These are phyloP conservation scores for Phytophthora foliorum DNA, from an alignment of 352 stramenopile species.

Conservation along the genomic window DNA sequence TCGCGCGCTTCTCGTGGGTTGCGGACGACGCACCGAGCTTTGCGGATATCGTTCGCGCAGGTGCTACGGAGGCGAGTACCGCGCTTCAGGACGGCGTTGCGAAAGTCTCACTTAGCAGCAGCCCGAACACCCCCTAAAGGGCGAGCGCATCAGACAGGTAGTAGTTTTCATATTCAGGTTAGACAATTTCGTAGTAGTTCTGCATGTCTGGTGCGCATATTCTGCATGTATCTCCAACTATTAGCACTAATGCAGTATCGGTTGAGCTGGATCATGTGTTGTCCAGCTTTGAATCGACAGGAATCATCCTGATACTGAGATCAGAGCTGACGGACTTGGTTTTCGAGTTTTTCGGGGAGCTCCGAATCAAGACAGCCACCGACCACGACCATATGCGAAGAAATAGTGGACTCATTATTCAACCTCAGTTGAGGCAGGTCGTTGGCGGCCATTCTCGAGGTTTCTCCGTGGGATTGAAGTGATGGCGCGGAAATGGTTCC, in stretches of 20 bases:
- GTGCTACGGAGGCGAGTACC: conserved; percentile 9
- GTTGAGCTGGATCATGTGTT: conserved; percentile 8
- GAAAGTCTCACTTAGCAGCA: conserved; percentile 29
- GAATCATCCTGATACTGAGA: too few relatives aligned
- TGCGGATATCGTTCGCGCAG: conserved; percentile 56
- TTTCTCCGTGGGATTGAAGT: too few relatives aligned
- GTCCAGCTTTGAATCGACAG: too few relatives aligned
- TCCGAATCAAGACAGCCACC: too few relatives aligned
- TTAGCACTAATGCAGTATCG: conserved; percentile 9
- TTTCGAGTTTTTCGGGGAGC: too few relatives aligned
- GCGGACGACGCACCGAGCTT: conserved; percentile 68
- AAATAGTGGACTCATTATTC: too few relatives aligned
- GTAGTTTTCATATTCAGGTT: conserved; percentile 32
- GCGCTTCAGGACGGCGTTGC: conserved; percentile 24
- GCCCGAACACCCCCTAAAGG: conserved; percentile 23
- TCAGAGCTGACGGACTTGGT: too few relatives aligned
- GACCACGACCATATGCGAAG: too few relatives aligned
- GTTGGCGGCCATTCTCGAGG: too few relatives aligned
- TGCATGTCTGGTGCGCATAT: conserved; percentile 13
- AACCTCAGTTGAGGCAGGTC: too few relatives aligned
- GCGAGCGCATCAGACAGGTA: conserved; percentile 21
- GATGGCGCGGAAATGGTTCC: conserved; percentile 23
- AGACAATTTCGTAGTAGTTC: conserved; percentile 21
- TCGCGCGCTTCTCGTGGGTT: conserved; percentile 81
- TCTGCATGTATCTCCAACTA: conserved; percentile 14